Percentiles rank a stretch among this genome's conserved stretches.
These are phyloP conservation scores for Colletotrichum liriopes DNA, from an alignment of 2,329 filamentous ascomycete genomes.

Conservation along the genomic window DNA sequence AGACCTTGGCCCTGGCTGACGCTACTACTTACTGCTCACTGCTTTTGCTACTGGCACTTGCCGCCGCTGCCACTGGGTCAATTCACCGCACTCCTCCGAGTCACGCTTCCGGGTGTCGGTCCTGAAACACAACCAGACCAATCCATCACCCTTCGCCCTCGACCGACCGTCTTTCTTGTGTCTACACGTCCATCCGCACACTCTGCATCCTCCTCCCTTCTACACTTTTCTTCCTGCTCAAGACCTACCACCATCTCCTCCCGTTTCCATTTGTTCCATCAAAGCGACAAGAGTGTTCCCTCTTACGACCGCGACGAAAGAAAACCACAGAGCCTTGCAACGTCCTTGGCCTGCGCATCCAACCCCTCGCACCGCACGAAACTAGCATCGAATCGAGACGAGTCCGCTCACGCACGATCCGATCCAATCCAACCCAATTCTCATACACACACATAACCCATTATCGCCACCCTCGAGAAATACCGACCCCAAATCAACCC, in stretches of 20 bases:
- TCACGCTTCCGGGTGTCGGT: constrained; percentile 42
- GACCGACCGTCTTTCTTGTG: constrained; percentile 13
- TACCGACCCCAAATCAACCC: constrained; percentile 9
- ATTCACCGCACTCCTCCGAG: constrained; percentile 41
- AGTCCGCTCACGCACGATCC: constrained; percentile 42
- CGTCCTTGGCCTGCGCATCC: constrained; percentile 13
- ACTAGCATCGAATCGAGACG: constrained; percentile 43
- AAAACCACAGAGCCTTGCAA: background rate
- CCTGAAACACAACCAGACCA: constrained; percentile 43
- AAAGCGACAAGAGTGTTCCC: constrained; percentile 1
- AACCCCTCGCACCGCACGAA: constrained; percentile 39
- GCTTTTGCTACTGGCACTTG: background rate
- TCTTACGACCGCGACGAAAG: constrained; percentile 1
- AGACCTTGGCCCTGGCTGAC: constrained; percentile 28
- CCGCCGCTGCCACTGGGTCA: constrained; percentile 26
- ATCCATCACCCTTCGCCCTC: constrained; percentile 33
- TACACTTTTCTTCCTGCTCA: constrained; percentile 9
- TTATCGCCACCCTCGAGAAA: constrained; percentile 41
- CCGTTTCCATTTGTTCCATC: constrained; percentile 5
- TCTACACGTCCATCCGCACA: constrained; percentile 20
- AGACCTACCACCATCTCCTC: constrained; percentile 5
- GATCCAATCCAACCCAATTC: constrained; percentile 37
- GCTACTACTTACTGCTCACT: constrained; percentile 10
- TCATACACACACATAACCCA: constrained; percentile 32
- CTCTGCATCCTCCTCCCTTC: constrained; percentile 17